Conservation (phyloP, 2,329 filamentous ascomycete genomes). For the Furcasterigmium furcatum region DNA sequence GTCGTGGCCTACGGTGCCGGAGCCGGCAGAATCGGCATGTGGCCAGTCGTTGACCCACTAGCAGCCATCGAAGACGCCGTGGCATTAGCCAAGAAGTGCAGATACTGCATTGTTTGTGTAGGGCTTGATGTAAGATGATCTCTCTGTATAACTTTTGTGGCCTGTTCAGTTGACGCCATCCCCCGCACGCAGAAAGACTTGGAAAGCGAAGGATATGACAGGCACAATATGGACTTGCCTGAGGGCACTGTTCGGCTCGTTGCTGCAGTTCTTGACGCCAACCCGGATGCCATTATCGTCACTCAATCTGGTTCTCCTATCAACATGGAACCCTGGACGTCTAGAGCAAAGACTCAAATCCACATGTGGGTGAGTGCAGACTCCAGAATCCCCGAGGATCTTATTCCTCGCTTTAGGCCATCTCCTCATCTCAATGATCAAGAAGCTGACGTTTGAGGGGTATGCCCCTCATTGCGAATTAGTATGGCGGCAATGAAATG, state of each 20-base stretch:
- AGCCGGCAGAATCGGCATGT: background rate
- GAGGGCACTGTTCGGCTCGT: background rate
- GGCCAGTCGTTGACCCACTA: constrained; percentile 41
- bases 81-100: constrained; percentile 63
- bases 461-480: too few relatives aligned
- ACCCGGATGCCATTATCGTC: background rate
- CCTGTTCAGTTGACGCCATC: too few relatives aligned
- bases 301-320: background rate
- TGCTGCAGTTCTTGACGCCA: background rate
- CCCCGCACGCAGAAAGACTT: too few relatives aligned
- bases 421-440: too few relatives aligned
- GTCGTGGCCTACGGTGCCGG: background rate
- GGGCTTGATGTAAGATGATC: constrained; percentile 47
- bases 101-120: constrained; percentile 72
- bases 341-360: background rate
- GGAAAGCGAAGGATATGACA: background rate
- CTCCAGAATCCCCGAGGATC: too few relatives aligned
- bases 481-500: constrained; percentile 18
- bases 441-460: too few relatives aligned
- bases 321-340: background rate
- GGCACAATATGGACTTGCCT: constrained; percentile 1
- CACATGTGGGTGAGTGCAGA: constrained; percentile 26
- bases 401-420: too few relatives aligned
- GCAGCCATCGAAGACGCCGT: constrained; percentile 64
- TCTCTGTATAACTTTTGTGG: too few relatives aligned